These are phyloP conservation scores for Globisporangium echinulatum DNA, from an alignment of 352 stramenopile genomes.

Conservation along the genomic window DNA sequence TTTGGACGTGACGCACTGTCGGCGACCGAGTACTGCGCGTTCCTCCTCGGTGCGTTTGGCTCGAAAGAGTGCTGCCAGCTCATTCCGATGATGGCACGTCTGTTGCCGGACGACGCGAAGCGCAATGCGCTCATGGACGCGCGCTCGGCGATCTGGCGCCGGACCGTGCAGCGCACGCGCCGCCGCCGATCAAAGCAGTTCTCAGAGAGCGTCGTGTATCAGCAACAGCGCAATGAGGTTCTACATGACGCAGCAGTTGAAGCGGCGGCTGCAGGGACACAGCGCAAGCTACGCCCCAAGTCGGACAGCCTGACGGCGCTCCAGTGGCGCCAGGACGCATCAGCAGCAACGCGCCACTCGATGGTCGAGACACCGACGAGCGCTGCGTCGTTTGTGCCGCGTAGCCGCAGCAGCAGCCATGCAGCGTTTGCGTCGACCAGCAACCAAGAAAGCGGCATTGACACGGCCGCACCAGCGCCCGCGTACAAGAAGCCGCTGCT, in stretches of 20 bases:
- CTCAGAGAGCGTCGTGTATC: conserved; percentile 63
- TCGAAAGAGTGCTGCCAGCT: conserved; percentile 64
- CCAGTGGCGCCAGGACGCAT: conserved; percentile 9
- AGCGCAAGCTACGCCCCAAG: conserved; percentile 33
- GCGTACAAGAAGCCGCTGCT: conserved; percentile 24
- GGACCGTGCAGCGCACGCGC: conserved; percentile 49
- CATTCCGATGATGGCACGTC: conserved; percentile 62
- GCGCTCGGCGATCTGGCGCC: conserved; percentile 53
- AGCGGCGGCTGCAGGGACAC: not conserved
- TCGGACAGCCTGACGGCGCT: conserved; percentile 33
- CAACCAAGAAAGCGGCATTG: conserved; percentile 12
- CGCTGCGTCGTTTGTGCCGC: not conserved
- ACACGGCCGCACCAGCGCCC: conserved; percentile 11
- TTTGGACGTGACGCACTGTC: conserved; percentile 64
- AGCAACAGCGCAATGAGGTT: conserved; percentile 49
- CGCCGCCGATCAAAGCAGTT: conserved; percentile 74
- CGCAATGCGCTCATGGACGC: conserved; percentile 54
- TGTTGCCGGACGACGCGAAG: conserved; percentile 64
- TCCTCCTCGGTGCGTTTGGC: conserved; percentile 60
- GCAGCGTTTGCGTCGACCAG: conserved; percentile 9
- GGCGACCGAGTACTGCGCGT: conserved; percentile 72
- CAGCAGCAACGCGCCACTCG: conserved; percentile 10
- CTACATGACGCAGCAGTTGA: conserved; percentile 18
- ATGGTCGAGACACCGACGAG: conserved; percentile 27
- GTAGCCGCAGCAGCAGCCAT: conserved; percentile 15